Evolutionary conservation across 129 eudicot genomes (phyloP), one percentile per base, ranked within the genome.

Genomic region (Escallonia rubra): DNA sequence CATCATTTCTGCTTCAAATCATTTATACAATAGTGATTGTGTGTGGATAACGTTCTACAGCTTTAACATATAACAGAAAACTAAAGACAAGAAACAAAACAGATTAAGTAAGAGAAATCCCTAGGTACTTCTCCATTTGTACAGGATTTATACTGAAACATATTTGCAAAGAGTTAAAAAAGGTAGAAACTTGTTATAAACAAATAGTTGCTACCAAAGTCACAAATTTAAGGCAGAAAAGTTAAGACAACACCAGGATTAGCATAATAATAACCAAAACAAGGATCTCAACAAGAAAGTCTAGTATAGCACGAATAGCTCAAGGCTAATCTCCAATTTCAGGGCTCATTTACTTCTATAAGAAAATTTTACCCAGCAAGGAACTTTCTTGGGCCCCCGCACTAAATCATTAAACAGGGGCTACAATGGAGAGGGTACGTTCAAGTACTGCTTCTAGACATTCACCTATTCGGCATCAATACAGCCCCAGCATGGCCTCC

Each of bases 401-500:
- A 66, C 5, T 51, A 52, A 13, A 51, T 65, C 68, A 64, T 16
- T 54, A 4, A 2, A 13, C 23, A 14, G 7, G 46, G 41, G 39
- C 58, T 3, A 38, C 40, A 3, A 41, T 40, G 4, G 39, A 65
- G 34, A 49, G 48, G 13, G 12, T 49, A 4, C 11, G 57, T 15
- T 70, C 6, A 54, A 42, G 41, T 47, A 8, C 14, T 41, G 14
- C 57, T 68, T 23, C 57, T 44, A 54, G 53, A 46, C 16, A 67
- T 57, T 66, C 65, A 92, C 98, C 96, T 84, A 65, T 70, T 71
- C 38, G 96, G 98, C 96, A 93, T 93, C 51, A 93, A 73, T 11
- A 73, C 92, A 53, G 96, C 98, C 15, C 98, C 96, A 53, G 98
- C 98, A 82, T 93, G 98, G 43, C 96, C 98, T 41, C 98, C 98